phyloP scores from a whole-genome alignment of 805 yeast genomes.

The Teunomyces barrocoloradensis region DNA sequence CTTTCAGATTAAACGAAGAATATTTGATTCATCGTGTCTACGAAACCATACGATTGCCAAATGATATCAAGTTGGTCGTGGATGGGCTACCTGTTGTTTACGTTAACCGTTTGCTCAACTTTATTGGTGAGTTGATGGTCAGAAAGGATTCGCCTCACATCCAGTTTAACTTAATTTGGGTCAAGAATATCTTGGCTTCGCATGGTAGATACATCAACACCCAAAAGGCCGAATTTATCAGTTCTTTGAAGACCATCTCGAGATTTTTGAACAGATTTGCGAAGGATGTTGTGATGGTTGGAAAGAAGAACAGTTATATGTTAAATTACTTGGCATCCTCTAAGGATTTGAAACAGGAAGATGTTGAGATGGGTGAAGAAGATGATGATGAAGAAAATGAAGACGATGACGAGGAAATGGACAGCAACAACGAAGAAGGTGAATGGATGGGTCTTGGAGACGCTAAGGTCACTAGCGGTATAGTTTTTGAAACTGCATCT shows the following conservation, averaged over 20 bases:
- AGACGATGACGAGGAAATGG: slow-evolving; percentile 12
- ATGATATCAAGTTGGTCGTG: slow-evolving; percentile 65
- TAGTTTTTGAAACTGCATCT: slow-evolving; percentile 1
- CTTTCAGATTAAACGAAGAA: slow-evolving; percentile 85
- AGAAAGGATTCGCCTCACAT: slow-evolving; percentile 67
- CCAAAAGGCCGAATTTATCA: slow-evolving; percentile 60
- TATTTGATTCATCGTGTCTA: slow-evolving; percentile 70
- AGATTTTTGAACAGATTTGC: slow-evolving; percentile 72
- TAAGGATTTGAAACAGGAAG: slow-evolving; percentile 6
- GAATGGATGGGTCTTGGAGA: slow-evolving; percentile 34
- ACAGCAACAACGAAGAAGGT: slow-evolving; percentile 26
- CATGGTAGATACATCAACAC: slow-evolving; percentile 76
- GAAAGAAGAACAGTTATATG: slow-evolving; percentile 53
- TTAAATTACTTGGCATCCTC: slow-evolving; percentile 46
- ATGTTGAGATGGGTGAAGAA: slow-evolving; percentile 1
- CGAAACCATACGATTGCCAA: slow-evolving; percentile 62
- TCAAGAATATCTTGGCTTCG: slow-evolving; percentile 58
- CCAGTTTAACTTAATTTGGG: slow-evolving; percentile 83
- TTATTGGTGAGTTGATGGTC: slow-evolving; percentile 60
- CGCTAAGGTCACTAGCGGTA: slow-evolving; percentile 7
- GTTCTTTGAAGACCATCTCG: slow-evolving; percentile 66
- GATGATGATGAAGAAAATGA: slow-evolving; percentile 14
- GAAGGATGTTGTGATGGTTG: slow-evolving; percentile 62
- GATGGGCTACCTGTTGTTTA: slow-evolving; percentile 76
- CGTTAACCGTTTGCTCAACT: slow-evolving; percentile 60